A percentile compares a stretch with the other conserved stretches of the same genome.
phyloP scores from a whole-genome alignment of 495 filamentous ascomycete genomes.

The Gamarada debralockiae region DNA sequence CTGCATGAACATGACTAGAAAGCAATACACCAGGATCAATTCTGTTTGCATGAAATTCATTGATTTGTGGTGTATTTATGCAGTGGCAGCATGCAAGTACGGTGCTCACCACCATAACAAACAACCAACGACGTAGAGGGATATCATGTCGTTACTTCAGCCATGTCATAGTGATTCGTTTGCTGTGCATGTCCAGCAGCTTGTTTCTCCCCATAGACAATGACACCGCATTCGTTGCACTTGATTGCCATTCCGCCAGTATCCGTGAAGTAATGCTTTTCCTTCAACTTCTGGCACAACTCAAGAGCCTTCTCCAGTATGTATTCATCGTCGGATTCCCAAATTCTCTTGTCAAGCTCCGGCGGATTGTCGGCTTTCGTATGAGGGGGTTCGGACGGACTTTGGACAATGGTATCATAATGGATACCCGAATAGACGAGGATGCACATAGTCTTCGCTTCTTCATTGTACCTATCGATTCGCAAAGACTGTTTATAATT shows the following conservation, averaged over 20 bases:
- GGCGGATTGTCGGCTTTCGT: constrained; percentile 54
- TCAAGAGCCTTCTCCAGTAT: constrained; percentile 66
- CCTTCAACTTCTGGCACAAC: constrained; percentile 63
- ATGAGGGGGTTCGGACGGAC: constrained; percentile 56
- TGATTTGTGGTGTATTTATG: too few relatives aligned
- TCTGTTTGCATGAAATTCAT: too few relatives aligned
- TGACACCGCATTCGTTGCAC: constrained; percentile 72
- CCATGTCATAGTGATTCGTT: constrained; percentile 70
- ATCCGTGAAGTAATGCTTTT: constrained; percentile 87
- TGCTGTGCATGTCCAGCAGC: constrained; percentile 63
- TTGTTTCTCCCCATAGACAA: constrained; percentile 69
- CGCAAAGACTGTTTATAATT: constrained; percentile 26
- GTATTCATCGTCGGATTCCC: constrained; percentile 63
- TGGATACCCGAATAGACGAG: constrained; percentile 93
- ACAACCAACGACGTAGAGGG: too few relatives aligned
- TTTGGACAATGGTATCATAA: constrained; percentile 86
- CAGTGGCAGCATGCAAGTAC: too few relatives aligned
- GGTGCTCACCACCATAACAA: too few relatives aligned
- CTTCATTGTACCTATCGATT: constrained; percentile 78
- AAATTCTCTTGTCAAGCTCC: constrained; percentile 75
- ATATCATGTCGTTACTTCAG: constrained; percentile 37
- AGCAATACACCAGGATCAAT: too few relatives aligned
- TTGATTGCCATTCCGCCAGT: constrained; percentile 77
- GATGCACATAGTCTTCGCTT: constrained; percentile 63
- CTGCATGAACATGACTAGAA: too few relatives aligned